Evolutionary conservation across 2,329 filamentous ascomycete genomes (phyloP).

Genomic region (Pyrenochaeta sp.): DNA sequence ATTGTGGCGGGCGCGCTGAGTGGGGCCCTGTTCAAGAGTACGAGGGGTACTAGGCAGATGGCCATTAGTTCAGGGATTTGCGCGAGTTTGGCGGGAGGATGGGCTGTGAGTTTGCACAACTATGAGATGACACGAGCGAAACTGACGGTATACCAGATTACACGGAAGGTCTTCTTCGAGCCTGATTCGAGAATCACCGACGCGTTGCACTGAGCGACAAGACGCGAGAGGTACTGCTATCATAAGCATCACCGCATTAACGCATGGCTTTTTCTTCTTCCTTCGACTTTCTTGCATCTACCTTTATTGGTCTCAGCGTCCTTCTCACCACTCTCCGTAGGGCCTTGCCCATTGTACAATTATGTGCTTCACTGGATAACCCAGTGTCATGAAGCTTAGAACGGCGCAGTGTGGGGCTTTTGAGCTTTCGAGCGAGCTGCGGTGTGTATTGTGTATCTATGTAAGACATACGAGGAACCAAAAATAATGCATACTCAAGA

Average conservation of each 20-base stretch:
- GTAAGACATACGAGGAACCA: neutral
- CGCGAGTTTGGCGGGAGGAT: conserved; percentile 81
- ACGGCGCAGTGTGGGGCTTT: neutral
- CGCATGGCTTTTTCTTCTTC: neutral
- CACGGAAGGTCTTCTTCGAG: conserved; percentile 40
- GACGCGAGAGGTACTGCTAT: neutral
- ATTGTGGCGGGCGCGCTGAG: conserved; percentile 84
- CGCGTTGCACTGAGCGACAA: neutral
- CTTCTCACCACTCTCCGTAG: conserved; percentile 1
- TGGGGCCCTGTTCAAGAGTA: conserved; percentile 97
- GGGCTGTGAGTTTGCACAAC: conserved; percentile 71
- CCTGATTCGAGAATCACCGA: conserved; percentile 17
- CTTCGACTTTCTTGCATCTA: neutral
- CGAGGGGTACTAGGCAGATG: conserved; percentile 88
- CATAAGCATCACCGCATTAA: neutral
- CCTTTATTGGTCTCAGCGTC: neutral
- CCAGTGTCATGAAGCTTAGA: neutral
- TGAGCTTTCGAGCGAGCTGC: neutral
- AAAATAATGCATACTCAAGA: neutral
- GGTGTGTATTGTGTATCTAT: conserved; percentile 1
- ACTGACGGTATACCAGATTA: conserved; percentile 26
- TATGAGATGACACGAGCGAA: neutral
- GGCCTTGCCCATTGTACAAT: neutral
- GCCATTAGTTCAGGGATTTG: conserved; percentile 92
- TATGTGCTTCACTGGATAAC: neutral